phyloP scores from a whole-genome alignment of 2,329 filamentous ascomycete species.

The Graphiopsis chlorocephala region DNA sequence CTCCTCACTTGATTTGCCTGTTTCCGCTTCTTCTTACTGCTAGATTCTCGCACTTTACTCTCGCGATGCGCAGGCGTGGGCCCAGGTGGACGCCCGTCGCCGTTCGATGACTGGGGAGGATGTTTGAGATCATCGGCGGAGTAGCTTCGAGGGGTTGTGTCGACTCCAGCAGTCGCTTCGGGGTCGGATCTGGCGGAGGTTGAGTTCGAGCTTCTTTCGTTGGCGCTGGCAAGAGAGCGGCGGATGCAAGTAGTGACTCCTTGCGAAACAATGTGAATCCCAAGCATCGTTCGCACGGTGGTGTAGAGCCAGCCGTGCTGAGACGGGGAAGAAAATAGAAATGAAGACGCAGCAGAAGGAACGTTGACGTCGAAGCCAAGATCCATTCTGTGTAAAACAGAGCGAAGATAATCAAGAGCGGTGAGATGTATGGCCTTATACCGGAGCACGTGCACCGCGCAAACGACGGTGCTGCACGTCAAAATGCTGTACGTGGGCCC shows the following conservation, averaged over 20 bases:
- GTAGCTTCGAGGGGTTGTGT: constrained; percentile 13
- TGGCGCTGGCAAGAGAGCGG: constrained; percentile 35
- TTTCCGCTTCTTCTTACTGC: constrained; percentile 79
- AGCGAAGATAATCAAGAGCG: constrained; percentile 37
- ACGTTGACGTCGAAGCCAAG: constrained; percentile 31
- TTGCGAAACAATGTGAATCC: constrained; percentile 38
- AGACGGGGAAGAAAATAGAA: constrained; percentile 28
- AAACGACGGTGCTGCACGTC: constrained; percentile 67
- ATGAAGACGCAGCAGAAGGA: constrained; percentile 30
- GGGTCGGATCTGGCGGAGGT: constrained; percentile 31
- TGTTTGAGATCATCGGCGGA: constrained; percentile 26
- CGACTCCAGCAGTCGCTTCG: constrained; percentile 29
- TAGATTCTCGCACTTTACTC: constrained; percentile 57
- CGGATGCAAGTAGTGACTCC: constrained; percentile 36
- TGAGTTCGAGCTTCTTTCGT: constrained; percentile 32
- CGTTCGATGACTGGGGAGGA: constrained; percentile 32
- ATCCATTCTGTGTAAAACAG: constrained; percentile 36
- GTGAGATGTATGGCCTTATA: constrained; percentile 50
- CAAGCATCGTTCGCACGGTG: constrained; percentile 33
- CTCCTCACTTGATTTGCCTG: constrained; percentile 88
- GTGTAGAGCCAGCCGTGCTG: constrained; percentile 34
- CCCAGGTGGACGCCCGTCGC: constrained; percentile 50
- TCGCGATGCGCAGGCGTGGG: constrained; percentile 52
- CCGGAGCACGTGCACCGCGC: constrained; percentile 48
- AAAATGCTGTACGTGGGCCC: constrained; percentile 70